Percentiles rank a stretch among this genome's conserved stretches.
Evolutionary conservation across 2,329 filamentous ascomycete species (phyloP).

Genomic region (Didymella lethalis): DNA sequence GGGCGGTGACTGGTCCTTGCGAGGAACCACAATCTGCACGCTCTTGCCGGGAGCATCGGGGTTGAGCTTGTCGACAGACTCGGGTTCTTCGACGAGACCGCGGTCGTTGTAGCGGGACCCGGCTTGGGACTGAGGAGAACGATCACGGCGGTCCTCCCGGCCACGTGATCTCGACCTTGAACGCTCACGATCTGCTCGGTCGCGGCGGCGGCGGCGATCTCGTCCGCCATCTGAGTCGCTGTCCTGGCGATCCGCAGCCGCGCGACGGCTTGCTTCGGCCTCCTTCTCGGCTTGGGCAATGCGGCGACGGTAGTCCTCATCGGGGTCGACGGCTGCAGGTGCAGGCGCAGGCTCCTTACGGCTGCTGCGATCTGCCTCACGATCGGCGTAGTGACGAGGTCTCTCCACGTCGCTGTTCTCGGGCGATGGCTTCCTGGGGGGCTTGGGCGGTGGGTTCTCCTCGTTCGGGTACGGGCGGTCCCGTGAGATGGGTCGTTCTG

Average conservation of each 20-base stretch:
- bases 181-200: conserved; percentile 39
- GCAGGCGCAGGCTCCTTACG: conserved; percentile 41
- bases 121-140: conserved; percentile 35
- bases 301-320: conserved; percentile 61
- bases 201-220: conserved; percentile 46
- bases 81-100: conserved; percentile 46
- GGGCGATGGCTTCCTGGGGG: conserved; percentile 40
- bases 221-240: conserved; percentile 47
- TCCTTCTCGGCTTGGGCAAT: conserved; percentile 58
- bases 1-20: conserved; percentile 70
- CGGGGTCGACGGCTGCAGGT: conserved; percentile 52
- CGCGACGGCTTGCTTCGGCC: conserved; percentile 49
- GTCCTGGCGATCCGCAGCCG: conserved; percentile 36
- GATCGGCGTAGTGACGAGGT: conserved; percentile 49
- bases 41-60: conserved; percentile 40
- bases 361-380: conserved; percentile 41
- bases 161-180: conserved; percentile 34
- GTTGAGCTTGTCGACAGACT: conserved; percentile 33
- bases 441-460: conserved; percentile 34
- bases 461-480: conserved; percentile 48
- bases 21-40: conserved; percentile 73
- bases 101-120: conserved; percentile 41
- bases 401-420: conserved; percentile 48
- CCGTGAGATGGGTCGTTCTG: conserved; percentile 36
- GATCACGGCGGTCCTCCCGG: conserved; percentile 37